Evolutionary conservation across 768 basidiomycete genomes (phyloP).

Genomic region (Dictyophora rubrovolvata): DNA sequence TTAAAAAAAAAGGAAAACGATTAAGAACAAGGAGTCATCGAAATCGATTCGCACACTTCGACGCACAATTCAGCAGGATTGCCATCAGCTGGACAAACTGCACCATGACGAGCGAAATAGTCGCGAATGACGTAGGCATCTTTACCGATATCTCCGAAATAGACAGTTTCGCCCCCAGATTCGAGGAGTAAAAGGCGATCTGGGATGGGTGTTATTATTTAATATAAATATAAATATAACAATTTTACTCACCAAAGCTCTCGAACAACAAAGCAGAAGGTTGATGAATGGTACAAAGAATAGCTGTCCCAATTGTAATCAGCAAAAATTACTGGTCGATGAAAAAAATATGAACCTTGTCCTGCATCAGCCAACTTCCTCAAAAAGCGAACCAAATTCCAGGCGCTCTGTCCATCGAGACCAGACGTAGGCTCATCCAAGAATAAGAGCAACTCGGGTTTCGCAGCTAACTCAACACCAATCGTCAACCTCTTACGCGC

Average conservation of each 20-base stretch:
- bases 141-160: constrained; percentile 80
- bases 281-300: constrained; percentile 86
- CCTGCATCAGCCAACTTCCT: constrained; percentile 76
- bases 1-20: background rate
- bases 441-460: constrained; percentile 65
- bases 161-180: constrained; percentile 82
- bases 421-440: constrained; percentile 51
- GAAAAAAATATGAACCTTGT: constrained; percentile 29
- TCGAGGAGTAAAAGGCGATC: constrained; percentile 39
- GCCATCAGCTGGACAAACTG: constrained; percentile 59
- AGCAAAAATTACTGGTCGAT: background rate
- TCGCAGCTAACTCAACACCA: constrained; percentile 44
- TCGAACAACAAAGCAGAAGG: constrained; percentile 81
- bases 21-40: background rate
- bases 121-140: constrained; percentile 58
- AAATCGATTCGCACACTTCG: constrained; percentile 16
- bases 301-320: constrained; percentile 31
- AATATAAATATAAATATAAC: constrained; percentile 14
- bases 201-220: constrained; percentile 34
- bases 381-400: constrained; percentile 74
- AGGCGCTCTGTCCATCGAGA: constrained; percentile 58
- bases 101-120: constrained; percentile 73
- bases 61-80: constrained; percentile 60
- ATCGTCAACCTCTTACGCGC: constrained; percentile 40
- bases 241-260: constrained; percentile 51